phyloP scores from a whole-genome alignment of 768 basidiomycete genomes.

The Leccinum imitatum region DNA sequence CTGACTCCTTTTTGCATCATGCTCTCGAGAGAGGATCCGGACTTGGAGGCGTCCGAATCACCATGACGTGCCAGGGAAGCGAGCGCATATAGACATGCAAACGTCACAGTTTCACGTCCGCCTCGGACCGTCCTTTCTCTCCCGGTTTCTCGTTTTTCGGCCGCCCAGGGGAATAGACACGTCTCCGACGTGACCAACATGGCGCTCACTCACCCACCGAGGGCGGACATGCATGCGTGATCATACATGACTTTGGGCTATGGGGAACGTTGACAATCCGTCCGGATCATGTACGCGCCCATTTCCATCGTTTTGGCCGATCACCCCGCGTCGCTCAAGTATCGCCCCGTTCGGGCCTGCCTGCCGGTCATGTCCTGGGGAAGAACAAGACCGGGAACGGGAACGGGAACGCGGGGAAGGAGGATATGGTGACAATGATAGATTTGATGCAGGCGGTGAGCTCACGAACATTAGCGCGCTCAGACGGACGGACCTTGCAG shows the following conservation, averaged over 20 bases:
- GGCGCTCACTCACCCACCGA: background rate
- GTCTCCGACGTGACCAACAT: background rate
- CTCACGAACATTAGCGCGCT: background rate
- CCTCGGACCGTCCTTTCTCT: background rate
- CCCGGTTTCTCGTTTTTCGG: background rate
- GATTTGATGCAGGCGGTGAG: background rate
- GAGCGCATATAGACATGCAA: background rate
- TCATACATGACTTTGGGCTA: background rate
- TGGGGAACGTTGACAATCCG: background rate
- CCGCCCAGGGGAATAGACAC: background rate
- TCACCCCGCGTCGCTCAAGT: background rate
- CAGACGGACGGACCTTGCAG: background rate
- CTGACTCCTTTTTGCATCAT: background rate
- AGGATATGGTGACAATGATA: background rate
- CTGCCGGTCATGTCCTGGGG: background rate
- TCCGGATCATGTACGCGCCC: background rate
- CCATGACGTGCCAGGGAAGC: background rate
- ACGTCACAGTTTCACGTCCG: background rate
- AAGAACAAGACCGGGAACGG: background rate
- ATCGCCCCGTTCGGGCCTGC: background rate
- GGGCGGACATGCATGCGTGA: background rate
- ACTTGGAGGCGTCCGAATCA: background rate
- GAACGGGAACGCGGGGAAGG: background rate
- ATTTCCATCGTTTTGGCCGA: background rate
- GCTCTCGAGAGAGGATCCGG: background rate